These are phyloP conservation scores for Gryganskiella cystojenkinii DNA, from an alignment of 192 early-diverging fungal species.

Conservation along the genomic window DNA sequence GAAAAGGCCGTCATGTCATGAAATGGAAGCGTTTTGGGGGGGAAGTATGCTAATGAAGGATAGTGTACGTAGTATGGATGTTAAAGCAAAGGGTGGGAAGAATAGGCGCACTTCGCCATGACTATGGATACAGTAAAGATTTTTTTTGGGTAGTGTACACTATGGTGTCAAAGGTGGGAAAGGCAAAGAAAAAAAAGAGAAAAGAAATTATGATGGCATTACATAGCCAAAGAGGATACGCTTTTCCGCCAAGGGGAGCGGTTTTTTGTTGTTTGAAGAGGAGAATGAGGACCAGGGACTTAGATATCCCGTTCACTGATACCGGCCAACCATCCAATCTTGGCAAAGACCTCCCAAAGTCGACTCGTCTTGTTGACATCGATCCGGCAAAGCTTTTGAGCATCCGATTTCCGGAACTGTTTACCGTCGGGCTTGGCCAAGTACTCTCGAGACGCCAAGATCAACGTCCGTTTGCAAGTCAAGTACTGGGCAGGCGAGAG, in stretches of 20 bases:
- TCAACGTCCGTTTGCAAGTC: slow-evolving; percentile 80
- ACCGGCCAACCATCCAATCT: slow-evolving; percentile 82
- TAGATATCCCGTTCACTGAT: slow-evolving; percentile 38
- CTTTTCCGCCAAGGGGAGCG: not conserved
- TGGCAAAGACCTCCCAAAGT: slow-evolving; percentile 90
- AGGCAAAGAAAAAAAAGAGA: not conserved
- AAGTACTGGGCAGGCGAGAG: slow-evolving; percentile 88
- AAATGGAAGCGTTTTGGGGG: no score
- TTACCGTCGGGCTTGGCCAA: slow-evolving; percentile 45
- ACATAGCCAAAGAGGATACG: not conserved
- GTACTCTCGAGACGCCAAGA: slow-evolving; percentile 67
- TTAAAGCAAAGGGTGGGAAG: no score
- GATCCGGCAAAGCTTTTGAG: slow-evolving; percentile 88
- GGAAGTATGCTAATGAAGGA: no score
- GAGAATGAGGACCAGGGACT: no score
- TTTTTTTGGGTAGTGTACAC: not conserved
- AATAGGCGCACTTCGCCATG: no score
- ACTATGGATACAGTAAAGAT: slow-evolving; percentile 5
- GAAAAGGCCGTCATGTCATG: no score
- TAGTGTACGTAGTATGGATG: no score
- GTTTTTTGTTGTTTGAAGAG: not conserved
- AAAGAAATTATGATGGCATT: not conserved
- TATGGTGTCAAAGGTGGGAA: not conserved
- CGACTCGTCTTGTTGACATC: slow-evolving; percentile 96
- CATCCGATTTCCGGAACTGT: slow-evolving; percentile 89